Evolutionary conservation across 768 basidiomycete genomes (phyloP), one percentile per base, ranked within the genome.

Genomic region (Terana coerulea): DNA sequence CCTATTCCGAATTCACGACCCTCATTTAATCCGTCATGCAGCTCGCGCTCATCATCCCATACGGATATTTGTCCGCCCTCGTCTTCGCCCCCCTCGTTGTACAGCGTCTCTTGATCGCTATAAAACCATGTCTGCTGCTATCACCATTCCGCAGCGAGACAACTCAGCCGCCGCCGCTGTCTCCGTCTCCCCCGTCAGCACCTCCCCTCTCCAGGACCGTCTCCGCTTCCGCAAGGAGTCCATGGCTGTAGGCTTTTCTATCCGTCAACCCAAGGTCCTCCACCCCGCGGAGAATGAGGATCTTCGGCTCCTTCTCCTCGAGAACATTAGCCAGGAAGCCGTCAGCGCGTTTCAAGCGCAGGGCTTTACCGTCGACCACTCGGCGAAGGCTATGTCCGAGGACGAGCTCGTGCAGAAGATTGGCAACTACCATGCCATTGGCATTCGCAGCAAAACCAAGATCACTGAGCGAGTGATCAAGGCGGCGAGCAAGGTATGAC

Each of bases 391-490:
- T 51, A 80, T 93, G 75, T 80, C 80, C n/a, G 97, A 98, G 73
- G 87, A 90, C 46, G 95, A 98, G 73, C 89, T 99, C 52, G 70
- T 98, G 15, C 75, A 84, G 44, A 86, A 84, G 62, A 87, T 93
- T 37, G 80, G 84, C 53, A 71, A 76, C 3, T 98, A 97, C 70
- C 91, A 98, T 63, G 95, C 88, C 52, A 83, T 99, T 57, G 97
- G 97, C 48, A 99, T 99, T 67, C 85, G 97, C 44, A 91, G 88
- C 74, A 99, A 99, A 71, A 99, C 97, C 47, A 97, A 90, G 72
- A 90, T 99, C 61, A 98, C 97, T 5, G 81, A 86, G 43, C 81
- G 81, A 35, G 88, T 99, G 14, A 80, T 99, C 63, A 84, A 88
- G 60, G 88, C 91, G 11, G 91, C 91, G 5, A 70, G 84, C 47